A percentile compares a stretch with the other conserved stretches of the same genome.
Conservation (phyloP, 75 land plant genomes). For the Pinus tabuliformis region DNA sequence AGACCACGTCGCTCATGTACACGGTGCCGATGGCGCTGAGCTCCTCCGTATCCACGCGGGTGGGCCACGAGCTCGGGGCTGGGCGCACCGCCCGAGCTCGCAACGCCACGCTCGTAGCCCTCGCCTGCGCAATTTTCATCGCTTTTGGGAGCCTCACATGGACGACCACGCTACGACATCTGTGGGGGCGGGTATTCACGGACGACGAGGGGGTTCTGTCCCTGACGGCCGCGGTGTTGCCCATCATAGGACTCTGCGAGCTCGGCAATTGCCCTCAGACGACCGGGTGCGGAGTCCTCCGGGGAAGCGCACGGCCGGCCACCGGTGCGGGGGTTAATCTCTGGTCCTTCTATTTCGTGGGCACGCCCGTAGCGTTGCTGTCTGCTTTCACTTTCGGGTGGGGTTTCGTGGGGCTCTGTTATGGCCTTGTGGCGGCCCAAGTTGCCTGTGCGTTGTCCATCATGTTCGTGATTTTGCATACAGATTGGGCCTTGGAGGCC, state of each 20-base stretch:
- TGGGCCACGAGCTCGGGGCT: slow-evolving; percentile 91
- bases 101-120: slow-evolving; percentile 45
- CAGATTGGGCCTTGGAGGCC: slow-evolving; percentile 72
- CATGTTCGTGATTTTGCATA: slow-evolving; percentile 34
- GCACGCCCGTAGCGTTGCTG: slow-evolving; percentile 67
- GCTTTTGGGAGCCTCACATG: slow-evolving; percentile 43
- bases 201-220: slow-evolving; percentile 48
- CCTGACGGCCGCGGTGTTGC: slow-evolving; percentile 52
- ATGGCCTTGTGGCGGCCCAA: slow-evolving; percentile 84
- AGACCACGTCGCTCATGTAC: slow-evolving; percentile 84
- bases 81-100: slow-evolving; percentile 50
- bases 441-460: slow-evolving; percentile 55
- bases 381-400: slow-evolving; percentile 41
- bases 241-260: slow-evolving; percentile 81
- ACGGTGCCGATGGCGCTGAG: slow-evolving; percentile 63
- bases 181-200: slow-evolving; percentile 72
- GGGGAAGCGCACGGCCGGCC: slow-evolving; percentile 75
- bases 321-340: slow-evolving; percentile 64
- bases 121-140: slow-evolving; percentile 35
- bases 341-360: slow-evolving; percentile 71
- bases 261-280: slow-evolving; percentile 89
- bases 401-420: slow-evolving; percentile 72
- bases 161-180: slow-evolving; percentile 46
- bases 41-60: slow-evolving; percentile 63
- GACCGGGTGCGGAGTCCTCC: slow-evolving; percentile 75